Evolutionary conservation across 305 asterid genomes (phyloP).

Genomic region (Solanum hybrid): DNA sequence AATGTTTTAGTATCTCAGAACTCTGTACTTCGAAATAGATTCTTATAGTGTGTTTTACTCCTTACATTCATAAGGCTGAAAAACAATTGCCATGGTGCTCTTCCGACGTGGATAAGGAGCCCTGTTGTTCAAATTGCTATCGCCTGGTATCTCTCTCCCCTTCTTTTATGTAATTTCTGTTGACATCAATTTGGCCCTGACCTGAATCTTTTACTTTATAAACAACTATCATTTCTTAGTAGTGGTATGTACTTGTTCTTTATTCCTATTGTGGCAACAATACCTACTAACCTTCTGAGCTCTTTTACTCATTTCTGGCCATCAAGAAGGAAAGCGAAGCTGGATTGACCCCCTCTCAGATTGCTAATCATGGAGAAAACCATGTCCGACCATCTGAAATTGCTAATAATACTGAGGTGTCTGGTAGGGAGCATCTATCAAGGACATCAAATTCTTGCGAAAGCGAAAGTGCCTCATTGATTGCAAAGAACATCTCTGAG

Average conservation of each 20-base stretch:
- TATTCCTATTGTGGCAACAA: background rate
- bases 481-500: slow-evolving; percentile 24
- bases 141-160: slow-evolving; percentile 39
- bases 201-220: background rate
- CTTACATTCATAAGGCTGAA: slow-evolving; percentile 45
- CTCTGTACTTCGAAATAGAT: slow-evolving; percentile 11
- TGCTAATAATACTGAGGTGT: slow-evolving; percentile 32
- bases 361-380: slow-evolving; percentile 35
- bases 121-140: slow-evolving; percentile 77
- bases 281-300: slow-evolving; percentile 6
- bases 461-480: slow-evolving; percentile 60
- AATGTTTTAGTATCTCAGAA: background rate
- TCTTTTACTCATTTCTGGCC: slow-evolving; percentile 30
- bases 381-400: slow-evolving; percentile 27
- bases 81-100: slow-evolving; percentile 43
- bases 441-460: slow-evolving; percentile 56
- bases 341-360: slow-evolving; percentile 24
- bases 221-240: background rate
- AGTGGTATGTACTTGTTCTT: background rate
- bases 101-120: slow-evolving; percentile 48
- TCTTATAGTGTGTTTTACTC: slow-evolving; percentile 9
- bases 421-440: slow-evolving; percentile 44
- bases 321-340: slow-evolving; percentile 33
- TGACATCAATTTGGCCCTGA: background rate
- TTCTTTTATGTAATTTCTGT: background rate